Evolutionary conservation across 768 basidiomycete genomes (phyloP).

Genomic region (Podaxis carcinomalis): DNA sequence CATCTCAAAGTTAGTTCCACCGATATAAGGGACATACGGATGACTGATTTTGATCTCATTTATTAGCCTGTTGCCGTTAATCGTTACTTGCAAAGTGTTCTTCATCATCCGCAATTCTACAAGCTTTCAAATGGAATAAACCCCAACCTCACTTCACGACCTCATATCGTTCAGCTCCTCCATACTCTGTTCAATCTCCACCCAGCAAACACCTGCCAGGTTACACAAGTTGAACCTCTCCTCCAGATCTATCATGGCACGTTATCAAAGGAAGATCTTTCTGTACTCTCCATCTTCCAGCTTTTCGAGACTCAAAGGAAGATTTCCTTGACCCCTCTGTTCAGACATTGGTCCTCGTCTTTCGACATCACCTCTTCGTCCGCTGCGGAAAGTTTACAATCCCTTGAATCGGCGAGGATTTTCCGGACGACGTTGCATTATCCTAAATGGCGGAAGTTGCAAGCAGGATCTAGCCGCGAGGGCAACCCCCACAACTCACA

Average conservation of each 20-base stretch:
- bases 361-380: slow-evolving; percentile 35
- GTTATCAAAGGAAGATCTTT: slow-evolving; percentile 56
- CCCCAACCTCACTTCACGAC: slow-evolving; percentile 31
- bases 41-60: slow-evolving; percentile 4
- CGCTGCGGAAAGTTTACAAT: slow-evolving; percentile 63
- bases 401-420: slow-evolving; percentile 62
- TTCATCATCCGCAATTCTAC: slow-evolving; percentile 67
- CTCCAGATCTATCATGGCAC: slow-evolving; percentile 73
- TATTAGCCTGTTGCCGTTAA: slow-evolving; percentile 68
- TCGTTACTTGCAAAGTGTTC: slow-evolving; percentile 67
- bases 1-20: slow-evolving; percentile 56
- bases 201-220: slow-evolving; percentile 81
- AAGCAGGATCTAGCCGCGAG: slow-evolving; percentile 26
- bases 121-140: slow-evolving; percentile 30
- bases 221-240: slow-evolving; percentile 77
- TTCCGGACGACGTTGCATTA: slow-evolving; percentile 71
- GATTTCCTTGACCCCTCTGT: slow-evolving; percentile 56
- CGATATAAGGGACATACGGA: background rate
- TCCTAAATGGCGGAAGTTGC: slow-evolving; percentile 58
- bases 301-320: slow-evolving; percentile 74
- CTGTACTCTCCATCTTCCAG: slow-evolving; percentile 69
- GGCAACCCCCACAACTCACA: slow-evolving; percentile 29
- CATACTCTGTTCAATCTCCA: slow-evolving; percentile 69
- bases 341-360: slow-evolving; percentile 62
- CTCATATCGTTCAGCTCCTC: slow-evolving; percentile 49